Evolutionary conservation across 176 grass and related monocot species (phyloP), one percentile per base, ranked within the genome.

Genomic region (Lolium perenne): DNA sequence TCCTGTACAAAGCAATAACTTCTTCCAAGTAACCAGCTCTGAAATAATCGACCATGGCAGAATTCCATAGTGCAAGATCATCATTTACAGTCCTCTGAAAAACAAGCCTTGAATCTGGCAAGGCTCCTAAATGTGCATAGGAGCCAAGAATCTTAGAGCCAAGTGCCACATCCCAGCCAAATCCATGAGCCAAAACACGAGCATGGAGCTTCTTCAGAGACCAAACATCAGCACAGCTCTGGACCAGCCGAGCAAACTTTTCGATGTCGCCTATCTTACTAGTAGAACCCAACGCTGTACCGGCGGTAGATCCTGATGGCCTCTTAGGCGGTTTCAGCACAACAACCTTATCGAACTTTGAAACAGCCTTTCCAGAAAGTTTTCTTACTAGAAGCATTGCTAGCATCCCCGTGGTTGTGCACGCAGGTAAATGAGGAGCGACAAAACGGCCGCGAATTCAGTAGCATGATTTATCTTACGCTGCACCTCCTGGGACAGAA

Each of bases 121-220:
- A 68, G 66, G 32, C 13, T 16, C 86, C 92, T 83, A 93, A 88
- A 51, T 75, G 69, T 53, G 82, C 50, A 80, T 90, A 93, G 51
- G 21, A 64, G 1, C 77, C 74, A 69, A 88, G 8, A 35, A 93
- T 82, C 86, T 86, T 88, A 55, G 83, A 91, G n/a, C 83, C 79
- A 80, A 93, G 74, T 79, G 12, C 76, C 20, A 15, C 71, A 85
- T 71, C 72, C 69, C 65, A n/a, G 18, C 75, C 70, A 88, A 91
- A 70, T 35, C 86, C 92, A 26, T 77, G 83, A 3, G 68, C 71
- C 4, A 88, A 63, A 80, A 91, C 78, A 20, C n/a, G 47, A 80
- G 86, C 83, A 86, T 93, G 92, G 47, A 88, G 64, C 68, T 91
- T 86, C 80, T 85, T 86, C 25, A 93, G 80, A 47, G 23, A 91